A percentile compares a stretch with the other conserved stretches of the same genome.
Evolutionary conservation across 2,329 filamentous ascomycete species (phyloP).

Genomic region (Aspergillus sp.): DNA sequence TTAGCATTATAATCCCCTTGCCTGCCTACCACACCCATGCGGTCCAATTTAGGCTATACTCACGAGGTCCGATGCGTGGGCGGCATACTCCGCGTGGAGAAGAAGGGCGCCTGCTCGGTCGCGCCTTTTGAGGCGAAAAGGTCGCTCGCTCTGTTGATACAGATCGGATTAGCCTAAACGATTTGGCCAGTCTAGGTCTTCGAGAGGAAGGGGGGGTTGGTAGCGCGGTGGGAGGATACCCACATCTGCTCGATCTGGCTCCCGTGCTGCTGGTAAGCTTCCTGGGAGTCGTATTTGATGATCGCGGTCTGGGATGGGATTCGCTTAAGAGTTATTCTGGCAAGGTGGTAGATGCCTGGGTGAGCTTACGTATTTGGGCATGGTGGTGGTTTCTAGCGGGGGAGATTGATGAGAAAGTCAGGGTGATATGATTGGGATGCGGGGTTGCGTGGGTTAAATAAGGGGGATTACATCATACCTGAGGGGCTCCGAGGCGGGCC

Average conservation of each 20-base stretch:
- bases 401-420: background rate
- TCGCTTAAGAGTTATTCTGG: background rate
- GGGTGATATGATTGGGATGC: background rate
- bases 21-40: background rate
- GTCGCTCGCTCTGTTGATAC: slow-evolving; percentile 12
- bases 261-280: slow-evolving; percentile 22
- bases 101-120: slow-evolving; percentile 19
- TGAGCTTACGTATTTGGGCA: slow-evolving; percentile 24
- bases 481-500: too few species aligned
- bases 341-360: background rate
- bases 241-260: slow-evolving; percentile 23
- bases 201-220: too few species aligned
- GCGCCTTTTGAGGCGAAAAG: slow-evolving; percentile 20
- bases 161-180: background rate
- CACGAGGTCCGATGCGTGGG: slow-evolving; percentile 25
- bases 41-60: background rate
- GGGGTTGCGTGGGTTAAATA: background rate
- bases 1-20: too few species aligned
- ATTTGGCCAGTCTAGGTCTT: too few species aligned
- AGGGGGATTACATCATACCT: background rate
- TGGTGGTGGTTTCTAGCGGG: slow-evolving; percentile 12
- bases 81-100: slow-evolving; percentile 23
- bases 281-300: slow-evolving; percentile 21
- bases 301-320: slow-evolving; percentile 11
- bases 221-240: background rate